Conservation (phyloP, 2,329 filamentous ascomycete genomes). For the Pseudopithomyces maydicus region DNA sequence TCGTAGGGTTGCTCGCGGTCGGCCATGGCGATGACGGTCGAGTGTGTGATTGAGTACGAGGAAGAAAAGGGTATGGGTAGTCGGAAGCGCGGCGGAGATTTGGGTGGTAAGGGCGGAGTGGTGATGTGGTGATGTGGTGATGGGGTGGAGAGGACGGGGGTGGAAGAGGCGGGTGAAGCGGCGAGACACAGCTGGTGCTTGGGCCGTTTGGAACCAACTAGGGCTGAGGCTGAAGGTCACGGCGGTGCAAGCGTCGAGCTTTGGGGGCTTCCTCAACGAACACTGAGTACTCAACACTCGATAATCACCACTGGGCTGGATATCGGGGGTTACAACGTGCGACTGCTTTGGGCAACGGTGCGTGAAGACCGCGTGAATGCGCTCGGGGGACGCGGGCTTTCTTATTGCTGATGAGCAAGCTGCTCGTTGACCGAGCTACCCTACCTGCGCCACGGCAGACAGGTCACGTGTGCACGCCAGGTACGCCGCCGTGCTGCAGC, state of each 20-base stretch:
- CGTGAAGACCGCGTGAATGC: conserved; percentile 6
- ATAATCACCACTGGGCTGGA: neutral
- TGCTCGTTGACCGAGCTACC: conserved; percentile 2
- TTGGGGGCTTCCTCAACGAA: neutral
- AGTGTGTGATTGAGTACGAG: conserved; percentile 12
- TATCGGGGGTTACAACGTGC: neutral
- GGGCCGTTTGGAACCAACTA: conserved; percentile 31
- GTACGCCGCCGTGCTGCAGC: neutral
- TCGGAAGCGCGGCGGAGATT: conserved; percentile 14
- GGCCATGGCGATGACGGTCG: conserved; percentile 53
- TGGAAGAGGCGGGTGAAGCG: conserved; percentile 16
- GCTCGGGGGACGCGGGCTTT: conserved; percentile 8
- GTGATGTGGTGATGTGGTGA: conserved; percentile 27
- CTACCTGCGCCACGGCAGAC: conserved; percentile 14
- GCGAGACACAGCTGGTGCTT: conserved; percentile 27
- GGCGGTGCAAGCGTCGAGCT: too few relatives aligned
- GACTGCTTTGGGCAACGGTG: neutral
- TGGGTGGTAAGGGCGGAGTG: conserved; percentile 27
- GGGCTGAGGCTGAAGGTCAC: conserved; percentile 38
- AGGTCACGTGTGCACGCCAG: conserved; percentile 13
- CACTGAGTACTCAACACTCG: neutral
- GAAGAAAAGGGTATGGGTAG: conserved; percentile 22
- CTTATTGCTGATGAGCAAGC: conserved; percentile 11
- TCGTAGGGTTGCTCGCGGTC: conserved; percentile 74
- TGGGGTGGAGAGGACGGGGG: conserved; percentile 20